Evolutionary conservation across 371 early-diverging fungal species (phyloP).

Genomic region (Mucor mucedo): DNA sequence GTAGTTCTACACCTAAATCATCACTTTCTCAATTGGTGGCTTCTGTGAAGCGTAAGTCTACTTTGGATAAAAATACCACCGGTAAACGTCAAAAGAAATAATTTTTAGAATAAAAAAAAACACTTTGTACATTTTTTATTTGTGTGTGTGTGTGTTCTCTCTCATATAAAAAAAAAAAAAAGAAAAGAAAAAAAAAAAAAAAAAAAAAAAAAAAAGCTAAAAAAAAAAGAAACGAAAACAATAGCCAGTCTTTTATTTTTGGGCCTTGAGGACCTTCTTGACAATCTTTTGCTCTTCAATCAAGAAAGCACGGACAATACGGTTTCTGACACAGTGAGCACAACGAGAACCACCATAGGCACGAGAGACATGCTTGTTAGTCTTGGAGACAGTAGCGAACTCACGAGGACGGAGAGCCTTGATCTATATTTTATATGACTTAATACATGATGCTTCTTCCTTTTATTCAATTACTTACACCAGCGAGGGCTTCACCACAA

Average conservation of each 20-base stretch:
- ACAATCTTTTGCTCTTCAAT: conserved; percentile 99
- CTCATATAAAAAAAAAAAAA: background rate
- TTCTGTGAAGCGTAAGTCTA: conserved; percentile 66
- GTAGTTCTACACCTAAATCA: conserved; percentile 24
- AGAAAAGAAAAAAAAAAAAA: no score
- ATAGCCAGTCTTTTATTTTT: conserved; percentile 38
- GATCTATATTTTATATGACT: conserved; percentile 55
- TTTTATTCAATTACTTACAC: conserved; percentile 63
- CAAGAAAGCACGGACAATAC: conserved; percentile 98
- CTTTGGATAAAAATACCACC: conserved; percentile 39
- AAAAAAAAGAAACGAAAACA: no score
- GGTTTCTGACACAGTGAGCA: conserved; percentile 90
- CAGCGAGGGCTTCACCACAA: conserved; percentile 90
- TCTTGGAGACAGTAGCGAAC: conserved; percentile 90
- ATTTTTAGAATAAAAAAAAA: conserved; percentile 1
- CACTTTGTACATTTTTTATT: conserved; percentile 2
- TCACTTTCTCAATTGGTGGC: conserved; percentile 58
- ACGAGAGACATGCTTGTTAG: conserved; percentile 92
- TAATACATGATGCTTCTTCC: background rate
- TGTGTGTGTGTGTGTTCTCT: background rate
- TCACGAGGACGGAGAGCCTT: conserved; percentile 92
- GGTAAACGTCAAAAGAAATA: conserved; percentile 54
- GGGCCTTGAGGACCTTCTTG: conserved; percentile 95
- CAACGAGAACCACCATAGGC: conserved; percentile 98
- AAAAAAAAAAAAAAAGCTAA: no score